Base-by-base conservation (phyloP, 2,329 filamentous ascomycete species). In the Paradendryphiella salina region DNA sequence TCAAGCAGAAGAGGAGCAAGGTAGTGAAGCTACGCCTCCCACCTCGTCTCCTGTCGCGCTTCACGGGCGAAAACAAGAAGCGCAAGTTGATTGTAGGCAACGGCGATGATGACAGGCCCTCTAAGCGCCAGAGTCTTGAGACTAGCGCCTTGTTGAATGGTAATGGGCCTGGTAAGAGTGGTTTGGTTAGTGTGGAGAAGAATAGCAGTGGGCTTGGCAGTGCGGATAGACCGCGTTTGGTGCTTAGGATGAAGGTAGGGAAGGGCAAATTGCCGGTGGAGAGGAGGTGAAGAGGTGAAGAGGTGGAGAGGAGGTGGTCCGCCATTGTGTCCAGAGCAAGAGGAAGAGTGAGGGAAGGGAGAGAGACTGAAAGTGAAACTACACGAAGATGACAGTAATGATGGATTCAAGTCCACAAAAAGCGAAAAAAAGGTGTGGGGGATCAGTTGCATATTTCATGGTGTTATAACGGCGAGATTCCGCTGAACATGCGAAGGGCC, bases 101-200 rank as follows among this genome's bases (percentile, higher is more conserved):
- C 5, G 56, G 50, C 4, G 54, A 61, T 7, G 60, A 61, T 3
- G 57, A 63, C n/a, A 37, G 63, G 8, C 62, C 67, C 3, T 46
- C 50, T 10, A 71, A 71, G 52, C 51, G 67, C 20, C 67, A 66
- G 45, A 67, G 66, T 43, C 46, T 59, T 2, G 66, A 69, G 34
- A 58, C 65, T 15, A 52, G 53, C 13, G 40, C 47, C 3, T 7
- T 51, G 15, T 10, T 49, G 15, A 61, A 60, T 29, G 57, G 61
- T 7, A 46, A 42, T 3, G 28, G 42, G 10, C 13, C 41, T 5
- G 41, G 14, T 10, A 61, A 57, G 43, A 61, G 46, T 7, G 56
- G 58, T 3, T 31, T 63, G 3, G 61, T 69, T 5, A 55, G 41
- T 11, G 52, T 66, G 1, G 63, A 65, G 31, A 59, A 34, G 31